Percentiles rank a stretch among this genome's conserved stretches.
These are phyloP conservation scores for Clonostachys sp. DNA, from an alignment of 2,329 filamentous ascomycete species.

Conservation along the genomic window DNA sequence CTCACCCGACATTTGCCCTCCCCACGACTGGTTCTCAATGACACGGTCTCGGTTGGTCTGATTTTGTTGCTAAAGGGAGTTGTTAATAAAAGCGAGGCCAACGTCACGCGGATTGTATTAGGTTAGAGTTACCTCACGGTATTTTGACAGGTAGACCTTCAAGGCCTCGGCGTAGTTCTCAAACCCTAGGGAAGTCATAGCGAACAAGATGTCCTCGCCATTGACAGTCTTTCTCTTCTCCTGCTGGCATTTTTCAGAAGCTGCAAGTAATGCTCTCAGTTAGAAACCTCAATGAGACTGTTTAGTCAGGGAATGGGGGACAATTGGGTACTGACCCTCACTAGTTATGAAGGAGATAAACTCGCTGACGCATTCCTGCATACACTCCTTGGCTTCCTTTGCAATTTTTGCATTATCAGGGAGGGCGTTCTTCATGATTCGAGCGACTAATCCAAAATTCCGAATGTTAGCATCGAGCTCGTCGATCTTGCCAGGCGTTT, in stretches of 20 bases:
- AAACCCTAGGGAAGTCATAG: slow-evolving; percentile 97
- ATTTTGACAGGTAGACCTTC: slow-evolving; percentile 97
- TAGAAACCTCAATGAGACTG: no score
- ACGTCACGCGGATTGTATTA: no score
- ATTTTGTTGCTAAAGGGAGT: slow-evolving; percentile 28
- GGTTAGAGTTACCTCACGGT: slow-evolving; percentile 76
- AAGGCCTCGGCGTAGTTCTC: slow-evolving; percentile 98
- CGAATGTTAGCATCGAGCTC: slow-evolving; percentile 86
- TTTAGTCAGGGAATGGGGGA: not conserved
- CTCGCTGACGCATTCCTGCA: slow-evolving; percentile 99
- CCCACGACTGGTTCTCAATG: slow-evolving; percentile 24
- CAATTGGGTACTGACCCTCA: slow-evolving; percentile 65
- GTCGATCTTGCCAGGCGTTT: slow-evolving; percentile 43
- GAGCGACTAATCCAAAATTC: slow-evolving; percentile 92
- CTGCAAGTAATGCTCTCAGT: slow-evolving; percentile 37
- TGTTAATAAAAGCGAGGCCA: not conserved
- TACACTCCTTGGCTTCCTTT: slow-evolving; percentile 98
- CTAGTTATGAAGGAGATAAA: slow-evolving; percentile 99
- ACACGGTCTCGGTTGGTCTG: slow-evolving; percentile 32
- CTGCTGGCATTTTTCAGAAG: slow-evolving; percentile 98
- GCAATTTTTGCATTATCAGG: slow-evolving; percentile 99
- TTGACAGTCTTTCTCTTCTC: slow-evolving; percentile 99
- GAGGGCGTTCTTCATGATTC: slow-evolving; percentile 97
- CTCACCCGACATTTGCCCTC: slow-evolving; percentile 11
- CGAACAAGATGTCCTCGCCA: slow-evolving; percentile 96